Evolutionary conservation across 305 asterid genomes (phyloP).

Genomic region (Fraxinus sp.): DNA sequence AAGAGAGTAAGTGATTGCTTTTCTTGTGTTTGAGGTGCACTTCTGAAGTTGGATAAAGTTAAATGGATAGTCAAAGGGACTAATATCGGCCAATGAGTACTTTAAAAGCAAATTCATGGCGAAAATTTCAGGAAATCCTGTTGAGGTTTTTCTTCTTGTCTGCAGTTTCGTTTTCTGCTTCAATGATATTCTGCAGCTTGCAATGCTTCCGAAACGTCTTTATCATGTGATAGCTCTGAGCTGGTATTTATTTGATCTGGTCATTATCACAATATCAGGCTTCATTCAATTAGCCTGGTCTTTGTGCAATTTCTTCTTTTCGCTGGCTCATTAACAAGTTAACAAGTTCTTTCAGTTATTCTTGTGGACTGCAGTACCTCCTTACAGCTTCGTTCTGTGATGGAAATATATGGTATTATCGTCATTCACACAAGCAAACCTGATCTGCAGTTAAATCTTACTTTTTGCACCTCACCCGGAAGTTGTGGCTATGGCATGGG

Average conservation of each 20-base stretch:
- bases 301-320: not conserved
- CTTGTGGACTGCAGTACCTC: not conserved
- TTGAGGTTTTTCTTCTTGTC: not conserved
- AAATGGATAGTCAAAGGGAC: not conserved
- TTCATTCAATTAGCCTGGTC: not conserved
- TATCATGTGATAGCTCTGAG: not conserved
- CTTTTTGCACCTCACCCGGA: not conserved
- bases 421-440: not conserved
- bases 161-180: not conserved
- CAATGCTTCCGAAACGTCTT: not conserved
- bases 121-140: not conserved
- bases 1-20: not conserved
- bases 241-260: not conserved
- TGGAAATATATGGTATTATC: not conserved
- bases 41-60: not conserved
- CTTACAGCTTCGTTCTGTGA: not conserved
- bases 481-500: not conserved
- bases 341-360: not conserved
- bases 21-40: not conserved
- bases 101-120: not conserved
- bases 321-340: not conserved
- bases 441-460: not conserved
- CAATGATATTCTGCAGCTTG: not conserved
- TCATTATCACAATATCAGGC: not conserved
- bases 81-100: not conserved